phyloP scores from a whole-genome alignment of 331 rosid genomes.

The Dryas integrifolia region DNA sequence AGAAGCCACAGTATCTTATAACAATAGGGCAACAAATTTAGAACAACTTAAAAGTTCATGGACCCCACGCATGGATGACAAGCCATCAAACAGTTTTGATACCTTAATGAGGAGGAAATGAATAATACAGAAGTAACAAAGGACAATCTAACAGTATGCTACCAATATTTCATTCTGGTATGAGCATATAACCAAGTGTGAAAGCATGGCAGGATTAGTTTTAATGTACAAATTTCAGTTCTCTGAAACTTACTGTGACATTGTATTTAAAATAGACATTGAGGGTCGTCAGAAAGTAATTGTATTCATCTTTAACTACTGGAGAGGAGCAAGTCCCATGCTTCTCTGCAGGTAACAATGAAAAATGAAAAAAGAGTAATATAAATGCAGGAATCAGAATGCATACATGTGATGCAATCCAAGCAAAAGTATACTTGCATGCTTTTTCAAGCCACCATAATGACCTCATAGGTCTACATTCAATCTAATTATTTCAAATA shows the following conservation, averaged over 20 bases:
- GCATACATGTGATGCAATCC: slow-evolving; percentile 6
- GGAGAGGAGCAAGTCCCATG: slow-evolving; percentile 90
- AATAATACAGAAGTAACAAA: background rate
- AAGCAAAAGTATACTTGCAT: slow-evolving; percentile 6
- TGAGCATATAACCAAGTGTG: background rate
- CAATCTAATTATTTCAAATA: background rate
- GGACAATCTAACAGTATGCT: background rate
- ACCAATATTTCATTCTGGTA: background rate
- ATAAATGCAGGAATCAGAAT: slow-evolving; percentile 11
- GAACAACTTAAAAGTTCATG: background rate
- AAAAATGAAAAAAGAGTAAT: slow-evolving; percentile 8
- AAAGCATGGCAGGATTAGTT: background rate
- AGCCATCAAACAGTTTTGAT: background rate
- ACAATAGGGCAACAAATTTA: background rate
- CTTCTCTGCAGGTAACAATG: slow-evolving; percentile 66
- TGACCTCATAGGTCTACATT: background rate
- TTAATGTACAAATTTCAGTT: slow-evolving; percentile 3
- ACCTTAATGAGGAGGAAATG: background rate
- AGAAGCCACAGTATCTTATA: background rate
- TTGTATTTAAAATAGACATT: slow-evolving; percentile 79
- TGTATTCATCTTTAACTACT: slow-evolving; percentile 65
- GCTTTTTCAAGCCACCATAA: background rate
- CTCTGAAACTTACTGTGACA: slow-evolving; percentile 68
- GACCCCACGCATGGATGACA: background rate
- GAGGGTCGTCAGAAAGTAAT: slow-evolving; percentile 60